A percentile compares a stretch with the other conserved stretches of the same genome.
Conservation (phyloP, 2,329 filamentous ascomycete genomes). For the Penicillium frequentans region DNA sequence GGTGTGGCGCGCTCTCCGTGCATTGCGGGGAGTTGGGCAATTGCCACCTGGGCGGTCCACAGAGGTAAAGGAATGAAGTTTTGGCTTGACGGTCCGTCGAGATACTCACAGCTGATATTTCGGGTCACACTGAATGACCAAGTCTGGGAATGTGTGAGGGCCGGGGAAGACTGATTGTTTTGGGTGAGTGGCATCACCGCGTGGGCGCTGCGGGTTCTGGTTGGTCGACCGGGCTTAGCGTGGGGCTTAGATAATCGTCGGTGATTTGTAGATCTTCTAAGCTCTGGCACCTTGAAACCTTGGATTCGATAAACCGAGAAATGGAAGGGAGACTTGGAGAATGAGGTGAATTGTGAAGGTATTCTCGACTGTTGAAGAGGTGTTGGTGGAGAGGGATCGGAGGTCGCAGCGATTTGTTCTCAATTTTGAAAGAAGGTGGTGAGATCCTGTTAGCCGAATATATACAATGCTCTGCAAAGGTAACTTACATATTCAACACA, state of each 20-base stretch:
- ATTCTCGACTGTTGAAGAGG: too few relatives aligned
- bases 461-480: too few relatives aligned
- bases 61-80: too few relatives aligned
- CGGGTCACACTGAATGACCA: neutral
- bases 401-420: too few relatives aligned
- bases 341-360: neutral
- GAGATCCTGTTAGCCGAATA: too few relatives aligned
- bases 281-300: neutral
- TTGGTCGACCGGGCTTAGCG: slow-evolving; percentile 9
- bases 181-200: slow-evolving; percentile 21
- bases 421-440: too few relatives aligned
- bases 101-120: neutral
- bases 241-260: slow-evolving; percentile 9
- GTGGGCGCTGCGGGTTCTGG: slow-evolving; percentile 12
- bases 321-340: neutral
- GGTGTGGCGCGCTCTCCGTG: neutral
- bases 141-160: neutral
- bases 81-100: neutral
- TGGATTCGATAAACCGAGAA: neutral
- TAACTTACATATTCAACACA: too few relatives aligned
- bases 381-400: too few relatives aligned
- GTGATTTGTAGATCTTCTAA: neutral
- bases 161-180: slow-evolving; percentile 14
- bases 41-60: neutral
- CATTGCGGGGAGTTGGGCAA: neutral